Evolutionary conservation across 2,329 filamentous ascomycete species (phyloP).

Genomic region (Byssothecium circinans): DNA sequence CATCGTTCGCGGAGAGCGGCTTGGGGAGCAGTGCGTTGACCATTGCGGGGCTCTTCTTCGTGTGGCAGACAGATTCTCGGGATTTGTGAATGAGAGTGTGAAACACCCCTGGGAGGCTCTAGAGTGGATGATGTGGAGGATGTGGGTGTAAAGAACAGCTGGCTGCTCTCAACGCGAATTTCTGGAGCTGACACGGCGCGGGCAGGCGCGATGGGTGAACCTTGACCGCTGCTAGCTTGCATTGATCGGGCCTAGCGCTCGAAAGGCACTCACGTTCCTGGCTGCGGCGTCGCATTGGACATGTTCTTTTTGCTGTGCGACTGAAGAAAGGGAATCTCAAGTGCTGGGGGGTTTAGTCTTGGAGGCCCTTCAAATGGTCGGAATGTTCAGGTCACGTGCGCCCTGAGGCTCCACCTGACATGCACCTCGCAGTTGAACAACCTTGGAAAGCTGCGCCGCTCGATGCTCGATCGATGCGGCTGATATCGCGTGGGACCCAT

Average conservation of each 20-base stretch:
- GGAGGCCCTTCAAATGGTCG: too few relatives aligned
- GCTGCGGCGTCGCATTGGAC: conserved; percentile 24
- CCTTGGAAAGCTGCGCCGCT: too few relatives aligned
- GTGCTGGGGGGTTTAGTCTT: not conserved
- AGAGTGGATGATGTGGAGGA: not conserved
- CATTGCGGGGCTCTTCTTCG: conserved; percentile 19
- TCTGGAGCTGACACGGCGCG: conserved; percentile 6
- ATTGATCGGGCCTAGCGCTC: conserved; percentile 22
- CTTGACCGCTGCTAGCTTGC: conserved; percentile 14
- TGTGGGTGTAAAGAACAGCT: not conserved
- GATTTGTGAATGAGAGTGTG: not conserved
- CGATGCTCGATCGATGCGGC: too few relatives aligned
- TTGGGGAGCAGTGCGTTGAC: conserved; percentile 42
- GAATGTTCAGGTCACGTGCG: not conserved
- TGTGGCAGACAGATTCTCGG: not conserved
- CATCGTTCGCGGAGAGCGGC: conserved; percentile 37
- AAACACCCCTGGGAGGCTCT: not conserved
- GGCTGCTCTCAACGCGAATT: conserved; percentile 10
- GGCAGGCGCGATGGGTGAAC: conserved; percentile 1
- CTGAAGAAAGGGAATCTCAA: not conserved
- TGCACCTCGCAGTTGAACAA: too few relatives aligned
- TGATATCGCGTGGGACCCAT: too few relatives aligned
- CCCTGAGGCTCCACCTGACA: too few relatives aligned
- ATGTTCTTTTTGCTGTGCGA: too few relatives aligned
- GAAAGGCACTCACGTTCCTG: conserved; percentile 21